phyloP scores from a whole-genome alignment of 768 basidiomycete genomes.

The Sarcomyxa edulis region DNA sequence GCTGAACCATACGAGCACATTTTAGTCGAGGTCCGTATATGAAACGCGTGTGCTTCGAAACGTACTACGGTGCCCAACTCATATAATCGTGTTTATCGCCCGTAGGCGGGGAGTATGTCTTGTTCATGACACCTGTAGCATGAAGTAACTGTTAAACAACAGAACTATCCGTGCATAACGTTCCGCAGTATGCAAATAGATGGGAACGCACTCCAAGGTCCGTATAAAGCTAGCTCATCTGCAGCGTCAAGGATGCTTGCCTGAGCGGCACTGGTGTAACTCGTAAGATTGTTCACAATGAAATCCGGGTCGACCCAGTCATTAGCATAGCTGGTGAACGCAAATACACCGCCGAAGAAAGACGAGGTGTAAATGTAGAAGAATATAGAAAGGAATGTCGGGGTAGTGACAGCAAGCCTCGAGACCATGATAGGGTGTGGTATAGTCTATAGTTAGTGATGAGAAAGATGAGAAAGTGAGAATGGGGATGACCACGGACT shows the following conservation, averaged over 20 bases:
- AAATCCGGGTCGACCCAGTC: constrained; percentile 51
- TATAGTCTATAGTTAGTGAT: constrained; percentile 3
- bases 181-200: neutral
- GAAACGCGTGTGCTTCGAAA: constrained; percentile 4
- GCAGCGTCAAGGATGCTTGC: constrained; percentile 44
- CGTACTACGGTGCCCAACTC: constrained; percentile 70
- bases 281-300: constrained; percentile 34
- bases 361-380: too few relatives aligned
- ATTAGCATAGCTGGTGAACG: constrained; percentile 44
- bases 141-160: neutral
- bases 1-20: constrained; percentile 27
- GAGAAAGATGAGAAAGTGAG: constrained; percentile 4
- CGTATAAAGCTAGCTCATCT: constrained; percentile 29
- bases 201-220: constrained; percentile 49
- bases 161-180: neutral
- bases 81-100: constrained; percentile 59
- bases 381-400: neutral
- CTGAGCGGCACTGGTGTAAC: constrained; percentile 40
- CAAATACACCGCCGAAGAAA: too few relatives aligned
- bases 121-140: constrained; percentile 40
- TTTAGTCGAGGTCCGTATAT: neutral
- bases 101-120: constrained; percentile 41
- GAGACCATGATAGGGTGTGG: neutral
- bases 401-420: neutral
- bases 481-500: too few relatives aligned